phyloP scores from a whole-genome alignment of 495 filamentous ascomycete species.

The Articulospora tetracladia region DNA sequence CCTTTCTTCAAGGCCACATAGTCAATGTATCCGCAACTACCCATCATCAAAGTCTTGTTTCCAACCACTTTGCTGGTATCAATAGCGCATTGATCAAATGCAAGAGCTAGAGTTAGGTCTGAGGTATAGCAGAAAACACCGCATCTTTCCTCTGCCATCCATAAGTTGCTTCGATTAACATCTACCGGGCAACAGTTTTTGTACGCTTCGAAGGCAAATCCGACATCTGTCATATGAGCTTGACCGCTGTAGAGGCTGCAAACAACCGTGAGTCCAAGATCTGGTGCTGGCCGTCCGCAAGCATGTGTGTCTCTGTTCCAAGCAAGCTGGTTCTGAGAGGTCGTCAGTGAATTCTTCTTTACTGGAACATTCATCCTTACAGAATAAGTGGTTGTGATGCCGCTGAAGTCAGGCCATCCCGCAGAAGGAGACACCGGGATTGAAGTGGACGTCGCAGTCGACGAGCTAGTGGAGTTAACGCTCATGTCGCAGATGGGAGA shows the following conservation, averaged over 20 bases:
- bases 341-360: neutral
- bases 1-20: slow-evolving; percentile 3
- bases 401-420: neutral
- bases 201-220: neutral
- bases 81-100: neutral
- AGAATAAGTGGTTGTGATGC: neutral
- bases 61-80: neutral
- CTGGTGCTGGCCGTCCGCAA: neutral
- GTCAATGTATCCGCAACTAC: slow-evolving; percentile 1
- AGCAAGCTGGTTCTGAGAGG: neutral
- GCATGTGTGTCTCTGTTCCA: neutral
- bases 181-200: neutral
- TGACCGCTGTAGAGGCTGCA: neutral
- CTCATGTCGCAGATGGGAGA: too few relatives aligned
- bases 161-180: neutral
- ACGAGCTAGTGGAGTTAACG: neutral
- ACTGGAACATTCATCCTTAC: neutral
- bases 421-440: neutral
- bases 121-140: neutral
- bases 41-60: neutral
- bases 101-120: neutral
- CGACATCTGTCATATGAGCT: neutral
- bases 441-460: neutral
- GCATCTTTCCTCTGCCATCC: neutral
- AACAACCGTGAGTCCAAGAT: neutral